Conservation (phyloP, 176 grass and related monocot species). For the Zoysia japonica region DNA sequence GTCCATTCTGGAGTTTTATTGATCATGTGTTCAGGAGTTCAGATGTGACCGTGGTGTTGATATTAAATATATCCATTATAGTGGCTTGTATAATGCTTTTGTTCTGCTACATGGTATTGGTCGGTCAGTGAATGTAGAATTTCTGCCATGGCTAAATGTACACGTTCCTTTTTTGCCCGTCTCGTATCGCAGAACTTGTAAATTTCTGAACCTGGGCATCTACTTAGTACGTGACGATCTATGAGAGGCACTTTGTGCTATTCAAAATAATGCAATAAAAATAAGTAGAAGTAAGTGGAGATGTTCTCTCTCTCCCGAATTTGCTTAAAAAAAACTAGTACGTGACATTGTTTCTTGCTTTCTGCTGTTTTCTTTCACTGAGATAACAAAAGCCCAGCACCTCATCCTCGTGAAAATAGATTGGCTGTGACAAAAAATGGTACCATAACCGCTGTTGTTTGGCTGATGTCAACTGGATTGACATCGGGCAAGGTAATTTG, state of each 20-base stretch:
- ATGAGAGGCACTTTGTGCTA: too few species aligned
- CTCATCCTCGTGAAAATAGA: background rate
- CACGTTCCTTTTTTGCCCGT: background rate
- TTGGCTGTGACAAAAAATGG: too few species aligned
- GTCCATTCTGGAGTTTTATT: conserved; percentile 6
- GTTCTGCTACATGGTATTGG: conserved; percentile 29
- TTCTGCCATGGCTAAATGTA: conserved; percentile 22
- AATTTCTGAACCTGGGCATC: background rate
- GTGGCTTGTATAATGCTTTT: conserved; percentile 37
- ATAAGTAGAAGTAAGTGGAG: too few species aligned
- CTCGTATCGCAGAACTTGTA: background rate
- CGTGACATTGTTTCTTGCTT: background rate
- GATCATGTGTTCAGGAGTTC: conserved; percentile 17
- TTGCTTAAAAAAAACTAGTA: background rate
- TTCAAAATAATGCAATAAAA: too few species aligned
- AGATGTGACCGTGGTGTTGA: conserved; percentile 42
- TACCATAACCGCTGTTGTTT: background rate
- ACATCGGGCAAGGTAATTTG: background rate
- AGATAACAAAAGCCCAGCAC: background rate
- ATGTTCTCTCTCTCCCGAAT: background rate
- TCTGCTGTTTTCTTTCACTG: background rate
- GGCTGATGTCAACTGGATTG: background rate
- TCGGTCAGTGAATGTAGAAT: conserved; percentile 43
- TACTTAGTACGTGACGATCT: background rate
- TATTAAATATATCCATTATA: conserved; percentile 49